Conservation (phyloP, 108 stramenopile species). For the Fragilariopsis cylindrus region DNA sequence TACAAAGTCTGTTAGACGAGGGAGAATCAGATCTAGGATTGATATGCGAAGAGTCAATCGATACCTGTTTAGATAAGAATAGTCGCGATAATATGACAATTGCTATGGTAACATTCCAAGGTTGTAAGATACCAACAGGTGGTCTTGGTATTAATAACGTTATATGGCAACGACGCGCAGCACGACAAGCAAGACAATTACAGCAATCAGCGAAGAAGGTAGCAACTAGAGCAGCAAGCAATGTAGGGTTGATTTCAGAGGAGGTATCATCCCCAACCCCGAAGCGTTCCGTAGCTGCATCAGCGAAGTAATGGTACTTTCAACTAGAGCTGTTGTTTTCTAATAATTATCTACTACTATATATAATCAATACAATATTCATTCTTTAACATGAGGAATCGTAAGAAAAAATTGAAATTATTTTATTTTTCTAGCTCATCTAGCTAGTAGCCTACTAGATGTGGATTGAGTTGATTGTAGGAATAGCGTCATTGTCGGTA, state of each 20-base stretch:
- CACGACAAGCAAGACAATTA: slow-evolving; percentile 31
- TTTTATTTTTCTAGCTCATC: too few relatives aligned
- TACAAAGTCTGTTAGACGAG: slow-evolving; percentile 56
- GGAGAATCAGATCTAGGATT: slow-evolving; percentile 70
- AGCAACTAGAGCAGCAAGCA: slow-evolving; percentile 26
- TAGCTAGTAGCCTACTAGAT: too few relatives aligned
- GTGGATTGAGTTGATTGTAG: too few relatives aligned
- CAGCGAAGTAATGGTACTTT: too few relatives aligned
- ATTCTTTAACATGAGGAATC: too few relatives aligned
- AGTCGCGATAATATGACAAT: slow-evolving; percentile 88
- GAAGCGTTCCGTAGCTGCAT: background rate
- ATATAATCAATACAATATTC: too few relatives aligned
- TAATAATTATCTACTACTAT: too few relatives aligned
- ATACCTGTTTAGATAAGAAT: slow-evolving; percentile 71
- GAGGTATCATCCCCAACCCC: background rate
- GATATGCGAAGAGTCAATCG: slow-evolving; percentile 85
- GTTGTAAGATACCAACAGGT: slow-evolving; percentile 15
- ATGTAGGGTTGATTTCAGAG: slow-evolving; percentile 23
- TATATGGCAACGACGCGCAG: slow-evolving; percentile 36
- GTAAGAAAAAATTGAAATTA: too few relatives aligned
- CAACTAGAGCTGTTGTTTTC: too few relatives aligned
- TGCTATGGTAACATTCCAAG: slow-evolving; percentile 39
- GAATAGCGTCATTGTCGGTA: too few relatives aligned
- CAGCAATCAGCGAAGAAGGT: slow-evolving; percentile 28
- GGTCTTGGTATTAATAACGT: slow-evolving; percentile 30